Percentiles rank a stretch among this genome's conserved stretches.
phyloP scores from a whole-genome alignment of 371 early-diverging fungal species.

The Mortierella polycephala region DNA sequence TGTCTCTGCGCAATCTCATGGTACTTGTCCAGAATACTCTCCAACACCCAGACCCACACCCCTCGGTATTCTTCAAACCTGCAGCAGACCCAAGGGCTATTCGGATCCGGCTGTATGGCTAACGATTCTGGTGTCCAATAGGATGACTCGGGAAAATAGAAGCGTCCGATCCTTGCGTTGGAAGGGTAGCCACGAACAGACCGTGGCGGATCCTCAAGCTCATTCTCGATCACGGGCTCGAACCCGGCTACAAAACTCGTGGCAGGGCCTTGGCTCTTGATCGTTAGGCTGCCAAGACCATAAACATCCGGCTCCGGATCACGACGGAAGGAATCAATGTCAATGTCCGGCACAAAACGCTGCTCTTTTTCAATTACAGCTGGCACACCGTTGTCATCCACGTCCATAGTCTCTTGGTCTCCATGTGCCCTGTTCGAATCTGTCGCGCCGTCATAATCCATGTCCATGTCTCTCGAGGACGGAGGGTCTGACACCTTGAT shows the following conservation, averaged over 20 bases:
- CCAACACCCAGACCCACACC: constrained; percentile 34
- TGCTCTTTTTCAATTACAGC: constrained; percentile 8
- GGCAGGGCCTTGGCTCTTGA: constrained; percentile 22
- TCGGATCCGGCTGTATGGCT: constrained; percentile 8
- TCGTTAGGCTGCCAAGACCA: constrained; percentile 17
- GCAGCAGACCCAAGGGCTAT: constrained; percentile 30
- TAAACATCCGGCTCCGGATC: constrained; percentile 35
- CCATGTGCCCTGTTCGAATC: not conserved
- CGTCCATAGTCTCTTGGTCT: constrained; percentile 9
- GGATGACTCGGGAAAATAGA: constrained; percentile 34
- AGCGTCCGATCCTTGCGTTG: constrained; percentile 37
- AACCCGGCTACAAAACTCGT: constrained; percentile 43
- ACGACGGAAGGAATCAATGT: constrained; percentile 29
- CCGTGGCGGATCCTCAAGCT: constrained; percentile 2
- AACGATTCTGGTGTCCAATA: constrained; percentile 27
- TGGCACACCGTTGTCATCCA: constrained; percentile 6
- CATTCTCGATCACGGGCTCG: constrained; percentile 15
- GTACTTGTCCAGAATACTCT: constrained; percentile 27
- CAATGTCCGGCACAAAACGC: constrained; percentile 29
- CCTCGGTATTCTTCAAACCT: constrained; percentile 37
- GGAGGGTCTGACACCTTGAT: constrained; percentile 18
- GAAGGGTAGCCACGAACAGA: constrained; percentile 30
- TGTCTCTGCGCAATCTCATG: constrained; percentile 22
- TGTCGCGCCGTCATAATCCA: constrained; percentile 4
- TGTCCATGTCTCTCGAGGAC: constrained; percentile 21